Base-by-base conservation (phyloP, 495 filamentous ascomycete genomes). In the Hypoxylon intermedium region DNA sequence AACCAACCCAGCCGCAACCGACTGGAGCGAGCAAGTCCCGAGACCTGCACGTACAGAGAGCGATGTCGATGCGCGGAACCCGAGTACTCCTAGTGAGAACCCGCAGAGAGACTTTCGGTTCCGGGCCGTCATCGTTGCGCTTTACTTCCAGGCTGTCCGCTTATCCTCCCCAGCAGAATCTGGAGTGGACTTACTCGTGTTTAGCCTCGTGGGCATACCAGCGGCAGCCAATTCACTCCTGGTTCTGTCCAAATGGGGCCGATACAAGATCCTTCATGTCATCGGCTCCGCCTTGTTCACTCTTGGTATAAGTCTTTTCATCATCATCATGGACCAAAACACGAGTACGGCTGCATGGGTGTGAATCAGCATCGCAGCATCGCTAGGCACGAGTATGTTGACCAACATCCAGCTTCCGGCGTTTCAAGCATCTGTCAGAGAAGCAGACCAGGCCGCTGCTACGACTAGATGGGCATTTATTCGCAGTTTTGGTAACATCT, bases 401-500 rank as follows among this genome's bases (percentile, higher is more conserved):
- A 38, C 76, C 1, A 65, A 53, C 5, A 71, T 67, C 0, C 24
- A 68, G 4, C 71, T 81, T 2, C 75, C 78, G 0, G 73, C 78
- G 4, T 60, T 77, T 5, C 77, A 76, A 21, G 78, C 73, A 0
- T 51, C 50, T 1, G 37, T 78, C 2, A 43, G 66, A 0, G 76
- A 80, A 26, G 31, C 58, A 0, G 74, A 84, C 42, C 50, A 60
- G 1, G 82, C 77, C 0, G 53, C 64, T 2, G 72, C 75, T 2
- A 83, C 78, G 0, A 74, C 54, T 0, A 74, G 74, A 0, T 85
- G 73, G 72, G 57, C 65, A 0, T 84, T 84, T 31, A 24, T 82
- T 3, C 75, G 82, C 5, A 71, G 57, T 34, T 77, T 83, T 19
- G 82, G 81, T 0, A 45, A 51, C 33, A 72, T 83, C 20, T 83